Evolutionary conservation across 139 green algal species (phyloP).

Genomic region (Chlorella sp.): DNA sequence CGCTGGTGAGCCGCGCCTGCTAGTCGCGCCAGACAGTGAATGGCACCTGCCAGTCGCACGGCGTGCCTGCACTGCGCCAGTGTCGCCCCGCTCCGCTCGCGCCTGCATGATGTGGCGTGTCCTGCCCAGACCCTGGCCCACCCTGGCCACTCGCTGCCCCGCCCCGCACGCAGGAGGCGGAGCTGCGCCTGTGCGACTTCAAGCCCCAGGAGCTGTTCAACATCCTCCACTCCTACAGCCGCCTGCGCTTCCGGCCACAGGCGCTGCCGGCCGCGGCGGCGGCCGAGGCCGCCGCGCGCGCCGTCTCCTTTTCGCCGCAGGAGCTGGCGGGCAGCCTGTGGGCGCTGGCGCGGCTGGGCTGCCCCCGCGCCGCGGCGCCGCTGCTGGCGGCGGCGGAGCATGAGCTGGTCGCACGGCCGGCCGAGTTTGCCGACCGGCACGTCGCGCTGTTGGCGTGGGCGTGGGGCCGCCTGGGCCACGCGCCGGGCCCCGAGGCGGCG

Average conservation of each 20-base stretch:
- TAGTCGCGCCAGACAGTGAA: neutral
- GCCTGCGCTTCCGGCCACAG: neutral
- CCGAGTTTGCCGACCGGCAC: conserved; percentile 11
- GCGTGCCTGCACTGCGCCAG: no score
- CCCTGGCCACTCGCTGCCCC: neutral
- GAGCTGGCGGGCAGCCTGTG: conserved; percentile 36
- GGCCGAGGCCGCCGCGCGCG: neutral
- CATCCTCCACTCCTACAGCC: neutral
- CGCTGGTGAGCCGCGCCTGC: neutral
- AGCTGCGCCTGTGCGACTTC: conserved; percentile 13
- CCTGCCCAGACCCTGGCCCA: neutral
- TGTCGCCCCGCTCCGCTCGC: no score
- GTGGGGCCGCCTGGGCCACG: conserved; percentile 9
- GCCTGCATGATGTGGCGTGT: neutral
- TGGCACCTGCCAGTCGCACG: no score
- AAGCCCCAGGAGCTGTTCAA: conserved; percentile 30
- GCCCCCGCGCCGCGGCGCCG: neutral
- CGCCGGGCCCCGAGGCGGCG: neutral
- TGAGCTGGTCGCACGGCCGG: neutral
- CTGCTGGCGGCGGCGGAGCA: conserved; percentile 21
- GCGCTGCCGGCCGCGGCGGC: conserved; percentile 9
- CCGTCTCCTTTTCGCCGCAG: conserved; percentile 16
- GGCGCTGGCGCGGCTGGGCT: conserved; percentile 20
- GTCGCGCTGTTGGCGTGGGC: conserved; percentile 11
- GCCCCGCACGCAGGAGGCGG: neutral